Percentiles rank a stretch among this genome's conserved stretches.
These are phyloP conservation scores for Hypoxylon sp. DNA, from an alignment of 2,329 filamentous ascomycete species.

Conservation along the genomic window DNA sequence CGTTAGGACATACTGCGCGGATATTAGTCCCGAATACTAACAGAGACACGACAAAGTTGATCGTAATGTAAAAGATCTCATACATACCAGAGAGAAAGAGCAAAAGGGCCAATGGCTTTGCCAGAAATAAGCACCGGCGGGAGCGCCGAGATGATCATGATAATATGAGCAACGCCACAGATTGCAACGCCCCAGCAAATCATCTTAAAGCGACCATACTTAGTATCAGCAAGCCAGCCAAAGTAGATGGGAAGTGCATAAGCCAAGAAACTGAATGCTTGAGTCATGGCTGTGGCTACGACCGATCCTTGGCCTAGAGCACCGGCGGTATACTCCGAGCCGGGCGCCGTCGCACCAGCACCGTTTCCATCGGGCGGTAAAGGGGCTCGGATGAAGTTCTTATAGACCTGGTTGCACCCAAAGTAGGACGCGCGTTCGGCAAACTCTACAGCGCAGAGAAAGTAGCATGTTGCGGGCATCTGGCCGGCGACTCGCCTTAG, in stretches of 20 bases:
- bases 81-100: conserved; percentile 68
- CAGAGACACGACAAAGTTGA: background rate
- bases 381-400: conserved; percentile 68
- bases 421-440: conserved; percentile 65
- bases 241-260: conserved; percentile 63
- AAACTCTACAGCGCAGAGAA: conserved; percentile 66
- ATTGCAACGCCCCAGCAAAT: conserved; percentile 53
- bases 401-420: conserved; percentile 61
- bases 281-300: conserved; percentile 62
- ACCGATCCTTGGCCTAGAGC: conserved; percentile 65
- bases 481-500: conserved; percentile 63
- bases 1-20: conserved; percentile 29
- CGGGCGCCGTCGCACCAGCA: conserved; percentile 51
- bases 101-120: conserved; percentile 66
- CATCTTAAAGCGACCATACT: conserved; percentile 58
- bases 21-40: conserved; percentile 20
- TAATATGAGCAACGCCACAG: conserved; percentile 56
- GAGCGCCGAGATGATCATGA: conserved; percentile 55
- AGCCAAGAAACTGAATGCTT: conserved; percentile 63
- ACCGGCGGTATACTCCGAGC: conserved; percentile 59
- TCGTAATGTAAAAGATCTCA: background rate
- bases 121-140: conserved; percentile 61
- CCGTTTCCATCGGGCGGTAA: conserved; percentile 60
- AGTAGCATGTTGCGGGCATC: conserved; percentile 61
- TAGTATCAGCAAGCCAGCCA: conserved; percentile 60